Evolutionary conservation across 768 basidiomycete species (phyloP).

Genomic region (Gloeopeniophorella convolvens): DNA sequence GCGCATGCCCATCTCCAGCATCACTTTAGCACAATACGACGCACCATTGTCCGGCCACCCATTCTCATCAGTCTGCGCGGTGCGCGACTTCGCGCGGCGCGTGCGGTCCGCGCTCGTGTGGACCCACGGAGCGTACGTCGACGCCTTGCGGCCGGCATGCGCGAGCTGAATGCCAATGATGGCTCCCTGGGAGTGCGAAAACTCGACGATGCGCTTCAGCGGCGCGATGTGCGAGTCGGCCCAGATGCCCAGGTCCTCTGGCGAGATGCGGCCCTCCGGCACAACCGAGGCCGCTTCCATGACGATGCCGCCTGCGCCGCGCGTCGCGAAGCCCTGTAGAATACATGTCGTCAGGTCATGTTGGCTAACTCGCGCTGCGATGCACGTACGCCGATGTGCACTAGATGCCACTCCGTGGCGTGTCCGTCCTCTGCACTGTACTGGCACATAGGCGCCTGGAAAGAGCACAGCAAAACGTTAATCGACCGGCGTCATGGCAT

Average conservation of each 20-base stretch:
- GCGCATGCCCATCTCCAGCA: too few relatives aligned
- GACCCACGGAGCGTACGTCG: conserved; percentile 65
- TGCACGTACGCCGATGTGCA: conserved; percentile 56
- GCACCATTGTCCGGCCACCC: conserved; percentile 15
- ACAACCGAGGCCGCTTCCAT: conserved; percentile 72
- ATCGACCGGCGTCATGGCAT: too few relatives aligned
- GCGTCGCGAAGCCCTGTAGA: conserved; percentile 51
- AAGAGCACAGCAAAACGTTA: not conserved
- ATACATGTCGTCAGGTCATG: not conserved
- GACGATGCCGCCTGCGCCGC: conserved; percentile 64
- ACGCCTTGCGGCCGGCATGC: conserved; percentile 73
- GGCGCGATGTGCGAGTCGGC: conserved; percentile 66
- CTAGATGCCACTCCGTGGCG: conserved; percentile 78
- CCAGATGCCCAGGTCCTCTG: conserved; percentile 76
- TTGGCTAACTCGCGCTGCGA: not conserved
- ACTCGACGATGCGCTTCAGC: conserved; percentile 64
- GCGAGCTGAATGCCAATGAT: conserved; percentile 75
- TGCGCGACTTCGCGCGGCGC: conserved; percentile 26
- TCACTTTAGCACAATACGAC: conserved; percentile 10
- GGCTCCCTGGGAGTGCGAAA: conserved; percentile 62
- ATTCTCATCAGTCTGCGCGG: conserved; percentile 3
- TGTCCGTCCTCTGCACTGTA: conserved; percentile 72
- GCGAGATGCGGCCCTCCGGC: conserved; percentile 71
- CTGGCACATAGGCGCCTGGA: conserved; percentile 74
- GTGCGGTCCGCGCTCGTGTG: conserved; percentile 32